Evolutionary conservation across 805 yeast genomes (phyloP), one percentile per base, ranked within the genome.

Genomic region (Starmerella vaccinii): DNA sequence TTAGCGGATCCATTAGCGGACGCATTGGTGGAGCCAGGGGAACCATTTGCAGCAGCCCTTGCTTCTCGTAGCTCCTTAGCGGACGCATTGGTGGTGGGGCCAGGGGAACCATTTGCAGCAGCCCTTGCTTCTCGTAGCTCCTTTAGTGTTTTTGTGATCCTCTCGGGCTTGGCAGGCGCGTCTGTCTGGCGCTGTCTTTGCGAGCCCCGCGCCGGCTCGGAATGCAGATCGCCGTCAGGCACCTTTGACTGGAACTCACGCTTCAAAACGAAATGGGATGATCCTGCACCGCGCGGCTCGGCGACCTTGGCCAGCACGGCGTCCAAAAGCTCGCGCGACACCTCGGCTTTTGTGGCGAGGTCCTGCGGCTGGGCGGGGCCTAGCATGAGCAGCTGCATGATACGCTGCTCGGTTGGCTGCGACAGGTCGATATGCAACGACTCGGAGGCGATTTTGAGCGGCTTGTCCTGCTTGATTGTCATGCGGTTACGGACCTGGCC

Each of bases 231-330:
- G n/a, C n/a, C n/a, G n/a, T n/a, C n/a, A n/a, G n/a, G n/a, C n/a
- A n/a, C 15, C 23, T 12, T 13, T 5, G 10, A 24, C 33, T 48
- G n/a, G 22, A 18, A 29, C 40, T 56, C 58, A 52, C 61, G 63
- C n/a, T 63, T 52, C 18, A 66, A 54, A 23, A 50, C 50, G 49
- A 57, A 62, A 44, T 49, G 34, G 24, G 45, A 8, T 16, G 45
- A 42, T 37, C 55, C 48, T 5, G 13, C 23, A 3, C 4, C n/a
- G 7, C 32, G 35, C 7, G 49, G 42, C 16, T 30, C 29, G 29
- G 57, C 54, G 5, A 43, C 49, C 5, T 30, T 4, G 7, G 27
- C 34, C 6, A 51, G 41, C 2, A 49, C 53, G 1, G 50, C 46
- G 7, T 23, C 22, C 15, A 54, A 49, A 6, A 49, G 38, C 34